These are phyloP conservation scores for Agrocybe praecox DNA, from an alignment of 768 basidiomycete genomes.

Conservation along the genomic window DNA sequence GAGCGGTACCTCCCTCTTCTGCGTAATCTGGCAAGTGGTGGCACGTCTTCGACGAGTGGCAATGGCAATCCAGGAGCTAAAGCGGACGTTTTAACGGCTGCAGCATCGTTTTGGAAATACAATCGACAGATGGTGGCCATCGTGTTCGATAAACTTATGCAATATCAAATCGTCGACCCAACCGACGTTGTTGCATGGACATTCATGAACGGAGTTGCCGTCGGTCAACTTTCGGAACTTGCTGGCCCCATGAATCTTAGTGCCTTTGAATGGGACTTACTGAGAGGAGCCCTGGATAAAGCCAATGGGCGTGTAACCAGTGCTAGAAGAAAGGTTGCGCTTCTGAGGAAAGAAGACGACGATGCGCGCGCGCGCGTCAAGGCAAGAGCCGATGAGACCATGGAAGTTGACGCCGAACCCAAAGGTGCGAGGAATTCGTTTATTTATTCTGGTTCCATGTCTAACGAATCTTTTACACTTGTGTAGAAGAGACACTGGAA, in stretches of 20 bases:
- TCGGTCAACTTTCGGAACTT: conserved; percentile 37
- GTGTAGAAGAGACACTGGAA: conserved; percentile 30
- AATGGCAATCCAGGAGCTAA: conserved; percentile 58
- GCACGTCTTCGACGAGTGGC: conserved; percentile 35
- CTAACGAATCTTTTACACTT: not conserved
- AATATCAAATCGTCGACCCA: conserved; percentile 97
- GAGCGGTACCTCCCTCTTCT: conserved; percentile 88
- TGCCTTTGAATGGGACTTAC: conserved; percentile 82
- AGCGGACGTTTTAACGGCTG: conserved; percentile 69
- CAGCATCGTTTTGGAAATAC: conserved; percentile 80
- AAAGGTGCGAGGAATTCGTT: conserved; percentile 35
- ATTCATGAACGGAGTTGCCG: conserved; percentile 59
- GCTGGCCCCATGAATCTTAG: conserved; percentile 46
- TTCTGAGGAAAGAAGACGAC: conserved; percentile 86
- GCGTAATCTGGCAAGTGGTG: conserved; percentile 60
- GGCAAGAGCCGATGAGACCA: conserved; percentile 59
- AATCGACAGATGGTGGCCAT: conserved; percentile 88
- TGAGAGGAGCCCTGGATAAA: conserved; percentile 85
- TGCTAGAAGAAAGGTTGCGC: conserved; percentile 72
- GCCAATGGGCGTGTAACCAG: conserved; percentile 86
- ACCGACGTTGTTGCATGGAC: conserved; percentile 88
- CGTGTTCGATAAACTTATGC: conserved; percentile 97
- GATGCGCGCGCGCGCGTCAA: conserved; percentile 78
- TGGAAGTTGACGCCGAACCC: conserved; percentile 73
- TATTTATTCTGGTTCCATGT: not conserved